Evolutionary conservation across 2,329 filamentous ascomycete genomes (phyloP), one percentile per base, ranked within the genome.

Genomic region (Xylariales sp.): DNA sequence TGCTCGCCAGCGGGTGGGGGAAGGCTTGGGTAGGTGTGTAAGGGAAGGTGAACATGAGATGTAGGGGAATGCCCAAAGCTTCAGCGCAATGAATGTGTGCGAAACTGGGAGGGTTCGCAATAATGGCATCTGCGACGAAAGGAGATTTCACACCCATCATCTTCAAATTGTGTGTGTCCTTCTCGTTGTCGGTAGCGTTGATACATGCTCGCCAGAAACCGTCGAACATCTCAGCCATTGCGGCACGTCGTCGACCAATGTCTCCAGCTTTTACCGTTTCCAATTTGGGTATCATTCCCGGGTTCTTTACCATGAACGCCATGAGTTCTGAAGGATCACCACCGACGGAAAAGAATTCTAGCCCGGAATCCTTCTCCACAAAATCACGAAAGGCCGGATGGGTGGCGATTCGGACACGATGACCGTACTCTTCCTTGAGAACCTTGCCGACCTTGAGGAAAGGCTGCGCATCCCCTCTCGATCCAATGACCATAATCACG

Each of bases 291-390:
- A 93, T 84, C 60, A 91, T 71, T 4, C 86, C 85, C 0, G 79
- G 85, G 53, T 91, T 89, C 64, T 88, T 88, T 24, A 90, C 85
- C 87, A 93, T 91, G 59, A 89, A 91, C 0, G 84, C 82, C 87
- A 91, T 91, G 2, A 93, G 68, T 60, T 90, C 85, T 0, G 82
- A 79, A 2, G 87, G 87, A 51, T 91, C 82, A 2, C 87, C 87
- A 2, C 86, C 86, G 2, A 90, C 78, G 2, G 78, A 83, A 62
- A 90, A 91, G 64, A 91, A 91, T 51, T 91, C 86, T 0, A 91
- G 70, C 0, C 80, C 83, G 0, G 72, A 80, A 47, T 88, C 83
- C 36, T 82, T 73, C 52, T 87, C 75, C 1, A 91, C 78, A 51
- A 90, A 88, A 0, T 87, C 77, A 35, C 80, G 80, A 59, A 91